These are phyloP conservation scores for Aspergillus versicolor DNA, from an alignment of 2,329 filamentous ascomycete species.

Conservation along the genomic window DNA sequence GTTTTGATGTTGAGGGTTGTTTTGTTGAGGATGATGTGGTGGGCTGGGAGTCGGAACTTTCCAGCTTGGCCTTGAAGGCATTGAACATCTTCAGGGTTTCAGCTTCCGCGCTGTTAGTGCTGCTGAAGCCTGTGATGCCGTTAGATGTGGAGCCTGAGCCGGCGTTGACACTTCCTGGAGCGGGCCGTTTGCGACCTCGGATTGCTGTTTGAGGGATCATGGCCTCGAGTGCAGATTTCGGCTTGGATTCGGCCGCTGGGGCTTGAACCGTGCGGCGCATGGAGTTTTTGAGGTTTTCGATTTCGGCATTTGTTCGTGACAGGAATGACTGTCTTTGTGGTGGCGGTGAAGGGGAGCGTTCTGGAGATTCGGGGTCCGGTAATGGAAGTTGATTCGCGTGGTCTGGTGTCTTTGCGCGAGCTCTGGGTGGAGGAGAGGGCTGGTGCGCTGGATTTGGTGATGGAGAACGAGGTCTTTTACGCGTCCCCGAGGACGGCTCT, in stretches of 20 bases:
- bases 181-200: slow-evolving; percentile 46
- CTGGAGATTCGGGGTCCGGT: slow-evolving; percentile 44
- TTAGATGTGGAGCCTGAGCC: slow-evolving; percentile 49
- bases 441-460: slow-evolving; percentile 28
- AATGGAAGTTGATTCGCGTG: slow-evolving; percentile 46
- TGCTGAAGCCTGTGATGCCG: slow-evolving; percentile 53
- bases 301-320: slow-evolving; percentile 46
- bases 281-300: slow-evolving; percentile 46
- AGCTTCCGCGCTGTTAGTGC: slow-evolving; percentile 57
- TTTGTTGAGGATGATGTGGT: slow-evolving; percentile 13
- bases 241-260: slow-evolving; percentile 33
- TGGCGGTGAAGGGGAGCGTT: slow-evolving; percentile 29
- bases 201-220: slow-evolving; percentile 50
- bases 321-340: slow-evolving; percentile 35
- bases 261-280: slow-evolving; percentile 46
- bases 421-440: slow-evolving; percentile 19
- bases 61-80: slow-evolving; percentile 77
- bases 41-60: slow-evolving; percentile 39
- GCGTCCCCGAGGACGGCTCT: slow-evolving; percentile 15
- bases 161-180: slow-evolving; percentile 31
- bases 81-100: slow-evolving; percentile 70
- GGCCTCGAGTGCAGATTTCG: slow-evolving; percentile 48
- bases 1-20: not conserved
- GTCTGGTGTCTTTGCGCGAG: slow-evolving; percentile 40
- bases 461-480: slow-evolving; percentile 36